Conservation (phyloP, 2,329 filamentous ascomycete species). For the Lachnellula subtilissima region DNA sequence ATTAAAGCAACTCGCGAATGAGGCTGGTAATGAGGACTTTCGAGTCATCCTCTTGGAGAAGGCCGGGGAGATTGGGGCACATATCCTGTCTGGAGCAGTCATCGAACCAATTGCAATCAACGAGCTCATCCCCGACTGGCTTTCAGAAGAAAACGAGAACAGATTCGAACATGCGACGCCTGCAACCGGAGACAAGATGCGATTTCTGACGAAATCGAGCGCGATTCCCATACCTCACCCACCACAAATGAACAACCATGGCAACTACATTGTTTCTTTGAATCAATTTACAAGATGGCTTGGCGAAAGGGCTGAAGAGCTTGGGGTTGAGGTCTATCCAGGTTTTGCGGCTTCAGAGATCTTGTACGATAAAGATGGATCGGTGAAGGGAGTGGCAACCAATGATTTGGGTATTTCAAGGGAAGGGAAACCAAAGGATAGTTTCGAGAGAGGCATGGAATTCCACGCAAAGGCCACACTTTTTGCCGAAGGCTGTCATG, state of each 20-base stretch:
- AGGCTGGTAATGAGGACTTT: slow-evolving; percentile 93
- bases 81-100: slow-evolving; percentile 94
- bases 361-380: slow-evolving; percentile 78
- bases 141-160: slow-evolving; percentile 79
- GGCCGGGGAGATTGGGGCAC: slow-evolving; percentile 87
- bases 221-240: slow-evolving; percentile 80
- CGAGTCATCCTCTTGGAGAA: slow-evolving; percentile 91
- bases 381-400: slow-evolving; percentile 89
- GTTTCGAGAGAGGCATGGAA: slow-evolving; percentile 96
- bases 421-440: slow-evolving; percentile 79
- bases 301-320: slow-evolving; percentile 90
- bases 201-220: slow-evolving; percentile 79
- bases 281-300: slow-evolving; percentile 97
- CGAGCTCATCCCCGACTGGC: slow-evolving; percentile 91
- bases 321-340: slow-evolving; percentile 93
- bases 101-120: slow-evolving; percentile 84
- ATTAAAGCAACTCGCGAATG: slow-evolving; percentile 91
- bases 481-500: slow-evolving; percentile 92
- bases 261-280: slow-evolving; percentile 94
- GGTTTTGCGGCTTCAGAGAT: slow-evolving; percentile 94
- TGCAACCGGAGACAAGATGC: slow-evolving; percentile 81
- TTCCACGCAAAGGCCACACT: slow-evolving; percentile 90
- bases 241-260: slow-evolving; percentile 96
- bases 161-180: slow-evolving; percentile 85
- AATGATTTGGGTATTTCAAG: slow-evolving; percentile 86